Base-by-base conservation (phyloP, 2,329 filamentous ascomycete species). In the Chaetomium olivaceum region DNA sequence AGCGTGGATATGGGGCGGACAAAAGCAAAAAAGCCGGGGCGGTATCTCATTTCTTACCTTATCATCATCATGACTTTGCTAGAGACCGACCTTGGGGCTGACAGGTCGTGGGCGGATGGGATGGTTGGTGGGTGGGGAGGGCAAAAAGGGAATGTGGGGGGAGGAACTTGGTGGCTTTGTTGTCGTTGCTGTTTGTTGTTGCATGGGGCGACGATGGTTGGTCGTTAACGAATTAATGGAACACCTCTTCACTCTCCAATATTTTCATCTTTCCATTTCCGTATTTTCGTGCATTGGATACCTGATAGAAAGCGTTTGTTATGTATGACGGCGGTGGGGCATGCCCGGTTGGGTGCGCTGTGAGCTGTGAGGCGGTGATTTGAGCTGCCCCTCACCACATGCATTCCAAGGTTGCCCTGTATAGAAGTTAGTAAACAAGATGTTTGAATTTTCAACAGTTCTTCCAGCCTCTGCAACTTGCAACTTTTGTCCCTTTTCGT, bases 191-290 rank as follows among this genome's bases (percentile, higher is more conserved):
- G 27, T 27, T 43, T 21, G 27, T 27, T 43, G 27, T 4, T 52
- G 58, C 12, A 31, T 55, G 31, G 36, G 23, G n/a, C 21, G 51
- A 25, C 16, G 33, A 12, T 12, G 46, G 29, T 57, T 51, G 59
- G 33, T 19, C 50, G 60, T 52, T 52, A 50, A 58, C 58, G 54
- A 43, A 11, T 39, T 43, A 64, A 61, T 64, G 62, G 27, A 55
- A 64, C 36, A 60, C 57, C 61, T 64, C 63, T 64, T 64, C 63
- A 61, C 63, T 64, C 63, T 64, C 2, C 43, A 21, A 27, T 29
- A 12, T 51, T 54, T 12, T 19, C n/a, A n/a, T n/a, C n/a, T n/a
- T n/a, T n/a, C n/a, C n/a, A n/a, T n/a, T n/a, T n/a, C n/a, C n/a
- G n/a, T n/a, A n/a, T n/a, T n/a, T n/a, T n/a, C n/a, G n/a, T n/a